These are phyloP conservation scores for Fusarium gaditjirri DNA, from an alignment of 2,329 filamentous ascomycete genomes.

Conservation along the genomic window DNA sequence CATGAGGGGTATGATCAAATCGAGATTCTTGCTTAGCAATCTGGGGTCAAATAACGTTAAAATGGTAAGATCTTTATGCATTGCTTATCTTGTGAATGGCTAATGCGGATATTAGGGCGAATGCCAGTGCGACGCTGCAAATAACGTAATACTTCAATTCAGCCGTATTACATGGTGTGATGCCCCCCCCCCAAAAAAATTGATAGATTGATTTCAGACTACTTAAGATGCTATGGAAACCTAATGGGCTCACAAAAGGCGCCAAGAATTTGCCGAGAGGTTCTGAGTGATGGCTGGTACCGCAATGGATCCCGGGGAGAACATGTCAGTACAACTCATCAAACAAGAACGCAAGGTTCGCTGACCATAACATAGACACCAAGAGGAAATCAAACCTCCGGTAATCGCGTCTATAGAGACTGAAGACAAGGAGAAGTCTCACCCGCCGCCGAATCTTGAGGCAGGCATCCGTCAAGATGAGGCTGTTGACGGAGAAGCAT, in stretches of 20 bases:
- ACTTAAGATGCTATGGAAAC: neutral
- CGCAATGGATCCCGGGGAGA: neutral
- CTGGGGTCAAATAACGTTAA: rapidly evolving
- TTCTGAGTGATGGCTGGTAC: neutral
- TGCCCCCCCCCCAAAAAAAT: neutral
- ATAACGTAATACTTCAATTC: neutral
- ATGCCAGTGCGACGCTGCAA: neutral
- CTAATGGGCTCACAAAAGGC: rapidly evolving
- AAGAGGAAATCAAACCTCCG: rapidly evolving
- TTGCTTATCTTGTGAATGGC: neutral
- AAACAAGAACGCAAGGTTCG: rapidly evolving
- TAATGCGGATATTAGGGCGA: neutral
- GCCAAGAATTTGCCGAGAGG: rapidly evolving
- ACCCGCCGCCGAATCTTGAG: neutral
- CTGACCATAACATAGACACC: neutral
- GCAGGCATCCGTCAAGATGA: neutral
- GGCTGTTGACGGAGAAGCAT: neutral
- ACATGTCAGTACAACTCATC: neutral
- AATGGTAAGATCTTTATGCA: neutral
- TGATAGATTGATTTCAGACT: neutral
- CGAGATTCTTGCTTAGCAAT: neutral
- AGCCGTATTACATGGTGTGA: constrained; percentile 3
- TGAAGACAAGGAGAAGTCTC: neutral
- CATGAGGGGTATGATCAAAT: too few species aligned
- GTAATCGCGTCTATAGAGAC: rapidly evolving